These are phyloP conservation scores for Diaporthe ilicicola DNA, from an alignment of 2,329 filamentous ascomycete species.

Conservation along the genomic window DNA sequence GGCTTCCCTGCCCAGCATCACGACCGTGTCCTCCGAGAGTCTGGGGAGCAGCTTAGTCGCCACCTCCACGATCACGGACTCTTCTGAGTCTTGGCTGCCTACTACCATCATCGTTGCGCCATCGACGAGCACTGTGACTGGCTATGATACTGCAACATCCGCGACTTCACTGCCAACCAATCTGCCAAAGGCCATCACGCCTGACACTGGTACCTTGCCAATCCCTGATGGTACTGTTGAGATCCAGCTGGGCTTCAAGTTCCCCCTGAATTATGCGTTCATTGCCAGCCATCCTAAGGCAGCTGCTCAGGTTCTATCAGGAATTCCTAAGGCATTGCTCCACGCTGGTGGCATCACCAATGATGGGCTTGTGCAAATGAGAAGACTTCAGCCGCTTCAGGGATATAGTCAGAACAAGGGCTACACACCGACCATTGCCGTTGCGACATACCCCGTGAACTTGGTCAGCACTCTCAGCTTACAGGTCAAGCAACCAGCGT, in stretches of 20 bases:
- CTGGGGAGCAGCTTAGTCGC: slow-evolving; percentile 36
- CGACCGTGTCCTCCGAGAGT: slow-evolving; percentile 26
- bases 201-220: slow-evolving; percentile 62
- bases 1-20: not conserved
- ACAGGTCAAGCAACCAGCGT: slow-evolving; percentile 70
- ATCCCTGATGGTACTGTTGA: slow-evolving; percentile 71
- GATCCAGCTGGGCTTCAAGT: slow-evolving; percentile 87
- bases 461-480: slow-evolving; percentile 31
- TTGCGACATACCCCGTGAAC: slow-evolving; percentile 62
- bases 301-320: slow-evolving; percentile 85
- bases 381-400: slow-evolving; percentile 76
- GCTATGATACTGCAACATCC: slow-evolving; percentile 48
- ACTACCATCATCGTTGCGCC: slow-evolving; percentile 69
- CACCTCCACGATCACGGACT: slow-evolving; percentile 53
- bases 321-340: slow-evolving; percentile 75
- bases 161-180: slow-evolving; percentile 66
- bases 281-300: slow-evolving; percentile 76
- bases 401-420: slow-evolving; percentile 58
- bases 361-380: slow-evolving; percentile 67
- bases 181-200: slow-evolving; percentile 80
- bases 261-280: slow-evolving; percentile 83
- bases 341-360: slow-evolving; percentile 66
- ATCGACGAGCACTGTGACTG: slow-evolving; percentile 48
- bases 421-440: slow-evolving; percentile 80
- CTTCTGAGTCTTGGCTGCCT: slow-evolving; percentile 58